Evolutionary conservation across 2,329 filamentous ascomycete genomes (phyloP).

Genomic region (Penicillium sumatraense): DNA sequence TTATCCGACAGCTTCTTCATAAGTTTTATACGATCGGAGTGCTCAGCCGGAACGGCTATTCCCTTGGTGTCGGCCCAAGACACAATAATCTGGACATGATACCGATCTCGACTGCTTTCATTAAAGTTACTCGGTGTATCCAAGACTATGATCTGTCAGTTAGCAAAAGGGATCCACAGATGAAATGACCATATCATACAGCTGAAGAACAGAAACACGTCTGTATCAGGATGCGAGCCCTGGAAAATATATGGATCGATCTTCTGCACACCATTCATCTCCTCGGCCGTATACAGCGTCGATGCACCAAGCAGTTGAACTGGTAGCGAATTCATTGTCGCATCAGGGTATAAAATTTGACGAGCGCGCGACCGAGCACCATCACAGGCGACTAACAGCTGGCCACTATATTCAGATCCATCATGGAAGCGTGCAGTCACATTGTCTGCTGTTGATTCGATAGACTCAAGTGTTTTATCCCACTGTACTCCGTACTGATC

Average conservation of each 20-base stretch:
- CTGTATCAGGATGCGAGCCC: slow-evolving; percentile 56
- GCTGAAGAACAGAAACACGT: slow-evolving; percentile 59
- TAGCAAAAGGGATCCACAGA: neutral
- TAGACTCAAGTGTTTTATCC: slow-evolving; percentile 39
- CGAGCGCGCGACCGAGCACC: slow-evolving; percentile 54
- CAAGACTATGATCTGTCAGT: slow-evolving; percentile 46
- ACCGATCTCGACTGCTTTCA: slow-evolving; percentile 39
- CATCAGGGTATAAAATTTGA: slow-evolving; percentile 30
- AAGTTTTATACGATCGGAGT: slow-evolving; percentile 45
- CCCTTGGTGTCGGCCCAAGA: slow-evolving; percentile 53
- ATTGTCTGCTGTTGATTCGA: slow-evolving; percentile 39
- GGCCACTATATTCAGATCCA: slow-evolving; percentile 46
- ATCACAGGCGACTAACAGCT: slow-evolving; percentile 57
- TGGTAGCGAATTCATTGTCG: slow-evolving; percentile 49
- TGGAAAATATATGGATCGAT: slow-evolving; percentile 62
- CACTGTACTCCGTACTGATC: slow-evolving; percentile 36
- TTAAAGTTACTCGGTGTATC: slow-evolving; percentile 53
- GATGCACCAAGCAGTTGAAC: slow-evolving; percentile 56
- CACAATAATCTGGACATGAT: slow-evolving; percentile 55
- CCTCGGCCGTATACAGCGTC: slow-evolving; percentile 45
- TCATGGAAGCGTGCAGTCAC: slow-evolving; percentile 56
- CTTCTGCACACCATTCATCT: slow-evolving; percentile 49
- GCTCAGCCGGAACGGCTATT: slow-evolving; percentile 48
- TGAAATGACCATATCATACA: slow-evolving; percentile 36
- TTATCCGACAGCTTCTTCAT: slow-evolving; percentile 50